Evolutionary conservation across 306 rosid genomes (phyloP), one percentile per base, ranked within the genome.

Genomic region (Glycine tomentella): DNA sequence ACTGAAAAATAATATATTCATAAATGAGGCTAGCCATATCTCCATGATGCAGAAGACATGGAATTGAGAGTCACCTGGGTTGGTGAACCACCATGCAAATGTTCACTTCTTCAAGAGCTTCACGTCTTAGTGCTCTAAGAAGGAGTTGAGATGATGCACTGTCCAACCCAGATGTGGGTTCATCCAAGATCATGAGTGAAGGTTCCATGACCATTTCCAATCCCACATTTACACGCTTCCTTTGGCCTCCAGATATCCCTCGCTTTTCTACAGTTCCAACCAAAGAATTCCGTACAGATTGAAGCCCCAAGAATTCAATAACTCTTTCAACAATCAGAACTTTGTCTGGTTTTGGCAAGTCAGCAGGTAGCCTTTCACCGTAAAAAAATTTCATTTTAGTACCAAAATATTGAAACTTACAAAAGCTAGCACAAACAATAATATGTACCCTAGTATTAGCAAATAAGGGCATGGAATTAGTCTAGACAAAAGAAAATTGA

Each of bases 191-290:
- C 85, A 93, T 62, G 82, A 91, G 91, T 67, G 96, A 93, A 88
- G 97, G 97, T 79, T 91, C 97, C 87, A 93, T 91, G 67, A 93
- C 97, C 97, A 93, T 93, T 84, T 93, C 97, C 73, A 93, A 72
- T 73, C 97, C 97, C 53, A 89, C 97, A 87, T 93, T 93, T 73
- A 93, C 97, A 69, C 96, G 89, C 80, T 93, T 93, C 75, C 97
- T 87, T 86, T 93, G 97, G 81, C 97, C 97, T 77, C 97, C 97
- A 20, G 97, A 93, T 45, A 93, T 88, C 56, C 97, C 97, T 71
- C 97, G 89, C 84, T 88, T 89, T 84, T 91, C 97, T 31, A 93
- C 94, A 1, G 96, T 93, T 75, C 97, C 97, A 63, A 93, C 96
- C 82, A 93, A 82, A 34, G 90, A 89, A 84, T 82, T 84, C 78